Percentiles rank a stretch among this genome's conserved stretches.
Evolutionary conservation across 2,329 filamentous ascomycete genomes (phyloP).

Genomic region (Magnaporthiopsis rhizophila): DNA sequence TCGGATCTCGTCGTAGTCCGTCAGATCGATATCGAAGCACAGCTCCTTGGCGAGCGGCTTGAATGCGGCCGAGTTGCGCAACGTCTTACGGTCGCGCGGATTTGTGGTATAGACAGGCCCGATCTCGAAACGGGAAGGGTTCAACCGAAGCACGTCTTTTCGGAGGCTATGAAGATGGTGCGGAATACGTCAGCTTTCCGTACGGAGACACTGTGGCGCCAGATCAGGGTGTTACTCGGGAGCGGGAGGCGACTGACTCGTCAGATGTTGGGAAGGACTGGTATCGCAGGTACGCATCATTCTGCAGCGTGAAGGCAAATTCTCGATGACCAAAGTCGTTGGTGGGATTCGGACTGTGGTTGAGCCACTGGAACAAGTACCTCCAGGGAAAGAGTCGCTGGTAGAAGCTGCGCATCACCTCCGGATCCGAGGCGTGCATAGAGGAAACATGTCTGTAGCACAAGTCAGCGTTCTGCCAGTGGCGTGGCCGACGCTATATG

Average conservation of each 20-base stretch:
- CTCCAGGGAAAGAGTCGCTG: slow-evolving; percentile 93
- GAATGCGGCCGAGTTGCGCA: slow-evolving; percentile 75
- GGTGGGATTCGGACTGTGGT: slow-evolving; percentile 79
- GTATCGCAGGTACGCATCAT: slow-evolving; percentile 87
- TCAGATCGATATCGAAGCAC: slow-evolving; percentile 99
- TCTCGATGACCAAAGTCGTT: slow-evolving; percentile 89
- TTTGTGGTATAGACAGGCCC: slow-evolving; percentile 95
- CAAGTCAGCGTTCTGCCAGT: slow-evolving; percentile 12
- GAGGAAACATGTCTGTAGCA: slow-evolving; percentile 24
- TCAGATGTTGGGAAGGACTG: slow-evolving; percentile 57
- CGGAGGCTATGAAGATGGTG: slow-evolving; percentile 50
- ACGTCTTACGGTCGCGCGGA: slow-evolving; percentile 82
- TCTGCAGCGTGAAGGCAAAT: slow-evolving; percentile 91
- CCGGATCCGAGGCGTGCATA: slow-evolving; percentile 55
- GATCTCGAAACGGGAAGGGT: slow-evolving; percentile 94
- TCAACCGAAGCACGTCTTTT: slow-evolving; percentile 81
- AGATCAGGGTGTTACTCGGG: not conserved
- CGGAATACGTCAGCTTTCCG: not conserved
- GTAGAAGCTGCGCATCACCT: slow-evolving; percentile 89
- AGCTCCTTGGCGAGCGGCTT: slow-evolving; percentile 85
- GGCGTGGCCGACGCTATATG: not conserved
- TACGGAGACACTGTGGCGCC: not conserved
- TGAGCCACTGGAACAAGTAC: slow-evolving; percentile 94
- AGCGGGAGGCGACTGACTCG: slow-evolving; percentile 28
- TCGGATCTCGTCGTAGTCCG: slow-evolving; percentile 94